Conservation (phyloP, 176 grass and related monocot genomes). For the Alopecurus myosuroides region DNA sequence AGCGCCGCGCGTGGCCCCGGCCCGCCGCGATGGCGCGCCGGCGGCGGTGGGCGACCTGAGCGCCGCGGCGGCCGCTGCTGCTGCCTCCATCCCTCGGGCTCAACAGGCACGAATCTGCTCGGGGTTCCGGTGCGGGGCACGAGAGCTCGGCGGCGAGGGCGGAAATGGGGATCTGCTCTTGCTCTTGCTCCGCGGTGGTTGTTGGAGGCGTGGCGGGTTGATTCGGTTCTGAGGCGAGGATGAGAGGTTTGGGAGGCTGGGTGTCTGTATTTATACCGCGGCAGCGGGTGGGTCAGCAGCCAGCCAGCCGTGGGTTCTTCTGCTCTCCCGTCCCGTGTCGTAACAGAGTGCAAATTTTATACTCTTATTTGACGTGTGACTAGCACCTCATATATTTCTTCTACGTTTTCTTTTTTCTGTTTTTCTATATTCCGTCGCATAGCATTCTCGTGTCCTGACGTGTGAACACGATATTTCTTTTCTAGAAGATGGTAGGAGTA, state of each 20-base stretch:
- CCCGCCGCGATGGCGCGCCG: slow-evolving; percentile 30
- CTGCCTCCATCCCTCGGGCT: slow-evolving; percentile 37
- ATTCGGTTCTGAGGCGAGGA: background rate
- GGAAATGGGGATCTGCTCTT: slow-evolving; percentile 14
- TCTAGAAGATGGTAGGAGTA: background rate
- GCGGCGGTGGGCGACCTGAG: slow-evolving; percentile 55
- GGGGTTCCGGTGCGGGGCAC: background rate
- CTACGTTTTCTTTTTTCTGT: background rate
- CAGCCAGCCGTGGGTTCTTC: slow-evolving; percentile 8
- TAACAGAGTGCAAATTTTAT: background rate
- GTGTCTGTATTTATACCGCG: background rate
- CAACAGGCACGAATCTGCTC: background rate
- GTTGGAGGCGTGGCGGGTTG: background rate
- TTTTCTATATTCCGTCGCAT: background rate
- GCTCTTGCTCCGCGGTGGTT: background rate
- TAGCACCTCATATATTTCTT: background rate
- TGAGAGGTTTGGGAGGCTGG: background rate
- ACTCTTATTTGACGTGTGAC: background rate
- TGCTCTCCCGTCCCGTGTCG: background rate
- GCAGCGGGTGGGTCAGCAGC: background rate
- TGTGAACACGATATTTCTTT: background rate
- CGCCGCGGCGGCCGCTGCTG: slow-evolving; percentile 30
- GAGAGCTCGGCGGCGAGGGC: background rate
- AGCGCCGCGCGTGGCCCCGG: no score
- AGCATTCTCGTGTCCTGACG: background rate